These are phyloP conservation scores for Cytospora chrysosperma DNA, from an alignment of 2,329 filamentous ascomycete species.

Conservation along the genomic window DNA sequence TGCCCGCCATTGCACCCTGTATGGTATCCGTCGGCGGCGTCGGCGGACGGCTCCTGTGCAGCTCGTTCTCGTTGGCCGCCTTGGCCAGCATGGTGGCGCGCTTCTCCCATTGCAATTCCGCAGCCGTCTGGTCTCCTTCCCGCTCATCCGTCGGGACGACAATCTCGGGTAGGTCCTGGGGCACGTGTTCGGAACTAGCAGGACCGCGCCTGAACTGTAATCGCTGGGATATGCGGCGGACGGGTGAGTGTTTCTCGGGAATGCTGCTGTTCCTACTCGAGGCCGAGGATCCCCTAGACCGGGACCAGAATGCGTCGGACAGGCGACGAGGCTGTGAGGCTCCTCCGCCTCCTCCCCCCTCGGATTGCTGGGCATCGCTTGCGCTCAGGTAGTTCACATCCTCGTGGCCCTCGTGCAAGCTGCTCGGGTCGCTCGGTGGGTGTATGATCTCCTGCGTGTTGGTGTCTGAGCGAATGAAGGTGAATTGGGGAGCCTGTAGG, in stretches of 20 bases:
- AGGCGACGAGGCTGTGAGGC: slow-evolving; percentile 32
- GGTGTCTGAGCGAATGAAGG: slow-evolving; percentile 82
- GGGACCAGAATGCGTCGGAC: slow-evolving; percentile 36
- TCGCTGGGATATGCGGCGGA: slow-evolving; percentile 63
- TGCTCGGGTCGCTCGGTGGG: slow-evolving; percentile 51
- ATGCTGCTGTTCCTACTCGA: slow-evolving; percentile 38
- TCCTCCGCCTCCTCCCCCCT: slow-evolving; percentile 18
- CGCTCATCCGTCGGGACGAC: slow-evolving; percentile 45
- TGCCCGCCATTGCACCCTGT: slow-evolving; percentile 30
- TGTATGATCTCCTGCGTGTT: slow-evolving; percentile 74
- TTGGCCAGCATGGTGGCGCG: slow-evolving; percentile 81
- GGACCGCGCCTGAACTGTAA: slow-evolving; percentile 63
- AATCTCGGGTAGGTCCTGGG: slow-evolving; percentile 76
- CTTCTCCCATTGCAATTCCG: slow-evolving; percentile 85
- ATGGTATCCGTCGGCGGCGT: slow-evolving; percentile 36
- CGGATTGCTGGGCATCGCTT: slow-evolving; percentile 26
- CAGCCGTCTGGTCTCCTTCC: slow-evolving; percentile 44
- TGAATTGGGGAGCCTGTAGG: slow-evolving; percentile 64
- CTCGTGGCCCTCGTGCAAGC: slow-evolving; percentile 24
- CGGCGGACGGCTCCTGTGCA: slow-evolving; percentile 42
- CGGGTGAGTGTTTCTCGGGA: slow-evolving; percentile 35
- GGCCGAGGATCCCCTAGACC: slow-evolving; percentile 49
- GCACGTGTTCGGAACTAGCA: slow-evolving; percentile 70
- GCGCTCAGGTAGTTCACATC: slow-evolving; percentile 31
- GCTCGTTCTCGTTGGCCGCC: slow-evolving; percentile 51